Base-by-base conservation (phyloP, 495 filamentous ascomycete genomes). In the Achaetomiella virescens region DNA sequence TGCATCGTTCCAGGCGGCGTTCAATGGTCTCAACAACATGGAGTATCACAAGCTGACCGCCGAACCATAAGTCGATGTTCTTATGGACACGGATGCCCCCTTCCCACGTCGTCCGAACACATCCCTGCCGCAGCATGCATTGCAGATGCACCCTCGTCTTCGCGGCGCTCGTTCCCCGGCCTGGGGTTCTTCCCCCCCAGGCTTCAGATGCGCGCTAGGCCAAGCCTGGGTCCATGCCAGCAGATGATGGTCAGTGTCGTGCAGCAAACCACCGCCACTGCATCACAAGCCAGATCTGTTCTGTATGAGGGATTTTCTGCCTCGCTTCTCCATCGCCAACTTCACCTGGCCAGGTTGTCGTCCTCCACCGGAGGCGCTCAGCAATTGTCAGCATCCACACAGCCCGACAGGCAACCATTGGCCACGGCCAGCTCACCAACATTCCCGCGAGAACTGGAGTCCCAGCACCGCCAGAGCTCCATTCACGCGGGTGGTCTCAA, bases 231-330 rank as follows among this genome's bases (percentile, higher is more conserved):
- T 49, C 21, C 25, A 17, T 37, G 17, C 6, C 22, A 31, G 29
- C 55, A 58, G 38, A 38, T 24, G 38, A 51, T 38, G 50, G 52
- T 41, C 50, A 51, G 51, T 55, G 52, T 55, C 51, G 52, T 59
- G 57, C 52, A 54, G 51, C 49, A 59, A 37, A 47, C 43, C 24
- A 38, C 37, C 37, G 15, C 43, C 52, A 38, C 37, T 48, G 35
- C 21, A 38, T 36, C 35, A 25, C 17, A 22, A 49, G 25, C 14
- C 20, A n/a, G 15, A 6, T 7, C 48, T 24, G 5, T 12, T 29
- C 47, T 31, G 27, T 61, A 53, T 61, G 58, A 60, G 58, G 58
- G 52, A 60, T 60, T 60, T 60, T 60, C 52, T 46, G 14, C 24
- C 43, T 21, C 42, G 21, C 27, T 36, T 18, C 27, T 14, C 24